Base-by-base conservation (phyloP, 78 protist genomes). In the Trichosphaerium sp. region DNA sequence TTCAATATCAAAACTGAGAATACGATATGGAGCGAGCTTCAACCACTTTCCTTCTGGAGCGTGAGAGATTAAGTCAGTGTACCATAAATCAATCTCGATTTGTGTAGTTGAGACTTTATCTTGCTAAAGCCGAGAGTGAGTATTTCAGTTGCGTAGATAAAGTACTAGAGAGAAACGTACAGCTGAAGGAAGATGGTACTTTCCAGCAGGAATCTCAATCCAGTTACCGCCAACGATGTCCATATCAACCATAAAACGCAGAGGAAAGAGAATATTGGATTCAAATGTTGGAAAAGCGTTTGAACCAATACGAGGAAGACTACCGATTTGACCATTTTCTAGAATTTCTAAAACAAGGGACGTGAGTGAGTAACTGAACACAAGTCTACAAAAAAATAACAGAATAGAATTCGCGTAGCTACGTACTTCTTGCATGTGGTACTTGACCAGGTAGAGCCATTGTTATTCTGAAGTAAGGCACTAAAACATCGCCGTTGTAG, bases 1-100 rank as follows among this genome's bases (percentile, higher is more conserved):
- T 81, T 98, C 99, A 37, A 96, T 96, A 63, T 96, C 99, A 48
- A 95, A 94, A 28, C 88, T 71, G 40, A 97, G 71, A 23, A 94
- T 83, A 52, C 99, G 86, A 57, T 93, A 52, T 10, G 99, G 99
- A 23, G 98, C 99, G 28, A 93, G 58, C 48, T 57, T 2, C 34
- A 51, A 31, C 92, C 88, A 86, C n/a, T 71, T 84, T 8, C 85
- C 86, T 3, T 82, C 85, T 14, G 81, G 65, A 4, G 28, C 55
- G 68, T 80, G 83, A n/a, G 75, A 5, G 31, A 55, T 4, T 7
- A 80, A 18, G 34, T 77, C 18, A 0, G 63, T 65, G 11, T 47
- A 85, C 65, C 65, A 35, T n/a, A 71, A 54, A 52, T 81, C 87
- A 12, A 71, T 58, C 64, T 77, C 87, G 69, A 76, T 62, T 67